Evolutionary conservation across 2,329 filamentous ascomycete species (phyloP).

Genomic region (Xylariaceae sp.): DNA sequence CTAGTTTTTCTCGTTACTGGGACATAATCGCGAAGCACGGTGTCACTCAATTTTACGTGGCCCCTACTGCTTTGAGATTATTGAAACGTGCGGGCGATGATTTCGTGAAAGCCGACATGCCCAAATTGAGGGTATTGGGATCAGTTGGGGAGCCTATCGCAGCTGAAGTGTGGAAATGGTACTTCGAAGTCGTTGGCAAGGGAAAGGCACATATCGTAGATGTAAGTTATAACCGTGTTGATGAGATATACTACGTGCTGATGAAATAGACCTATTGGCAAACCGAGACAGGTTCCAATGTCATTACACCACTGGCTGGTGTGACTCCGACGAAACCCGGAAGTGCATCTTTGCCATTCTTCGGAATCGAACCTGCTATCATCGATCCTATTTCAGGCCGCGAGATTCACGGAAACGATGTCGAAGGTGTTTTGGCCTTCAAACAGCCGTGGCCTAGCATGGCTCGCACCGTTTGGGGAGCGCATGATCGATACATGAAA

Average conservation of each 20-base stretch:
- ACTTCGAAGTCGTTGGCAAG: constrained; percentile 93
- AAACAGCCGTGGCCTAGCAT: constrained; percentile 99
- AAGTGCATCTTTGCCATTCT: constrained; percentile 94
- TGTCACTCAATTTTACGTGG: constrained; percentile 98
- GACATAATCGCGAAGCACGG: constrained; percentile 95
- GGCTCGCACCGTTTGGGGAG: constrained; percentile 96
- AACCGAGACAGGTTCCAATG: constrained; percentile 96
- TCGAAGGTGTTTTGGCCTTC: constrained; percentile 95
- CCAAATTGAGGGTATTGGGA: constrained; percentile 85
- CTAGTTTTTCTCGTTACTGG: constrained; percentile 98
- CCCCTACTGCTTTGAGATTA: constrained; percentile 88
- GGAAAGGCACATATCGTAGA: constrained; percentile 93
- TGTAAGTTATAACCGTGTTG: constrained; percentile 62
- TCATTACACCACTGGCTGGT: constrained; percentile 91
- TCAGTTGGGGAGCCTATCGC: constrained; percentile 98
- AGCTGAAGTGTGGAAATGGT: constrained; percentile 99
- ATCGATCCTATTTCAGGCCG: constrained; percentile 95
- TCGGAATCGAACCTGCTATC: constrained; percentile 96
- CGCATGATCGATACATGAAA: constrained; percentile 98
- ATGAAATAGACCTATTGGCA: constrained; percentile 91
- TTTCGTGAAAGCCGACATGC: constrained; percentile 88
- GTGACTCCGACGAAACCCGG: constrained; percentile 97
- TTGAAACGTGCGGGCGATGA: constrained; percentile 95
- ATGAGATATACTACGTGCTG: constrained; percentile 19
- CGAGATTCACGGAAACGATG: constrained; percentile 93